Conservation (phyloP, 345 rosid genomes). For the Eucalyptus coolabah region DNA sequence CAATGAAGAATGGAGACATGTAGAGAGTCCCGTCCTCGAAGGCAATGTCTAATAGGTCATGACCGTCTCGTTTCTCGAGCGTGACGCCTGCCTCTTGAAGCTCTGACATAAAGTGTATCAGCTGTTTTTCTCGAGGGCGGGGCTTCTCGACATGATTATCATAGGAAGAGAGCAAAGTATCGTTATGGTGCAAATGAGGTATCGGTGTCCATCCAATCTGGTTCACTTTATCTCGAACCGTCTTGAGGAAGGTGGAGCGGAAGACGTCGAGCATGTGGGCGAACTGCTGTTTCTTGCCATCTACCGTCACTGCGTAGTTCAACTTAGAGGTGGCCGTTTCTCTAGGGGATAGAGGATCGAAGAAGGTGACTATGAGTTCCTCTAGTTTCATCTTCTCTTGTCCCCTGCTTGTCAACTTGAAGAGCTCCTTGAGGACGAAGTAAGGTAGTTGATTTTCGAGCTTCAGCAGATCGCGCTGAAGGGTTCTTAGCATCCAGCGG, state of each 20-base stretch:
- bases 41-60: neutral
- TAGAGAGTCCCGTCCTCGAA: neutral
- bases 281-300: neutral
- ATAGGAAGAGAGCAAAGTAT: neutral
- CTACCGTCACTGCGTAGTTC: neutral
- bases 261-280: constrained; percentile 1
- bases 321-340: neutral
- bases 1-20: neutral
- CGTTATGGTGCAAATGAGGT: neutral
- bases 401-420: neutral
- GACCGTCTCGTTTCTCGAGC: neutral
- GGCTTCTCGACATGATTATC: neutral
- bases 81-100: neutral
- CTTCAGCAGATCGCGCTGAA: constrained; percentile 1
- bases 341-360: neutral
- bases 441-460: neutral
- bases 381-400: neutral
- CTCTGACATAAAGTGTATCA: neutral
- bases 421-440: neutral
- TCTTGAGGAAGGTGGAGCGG: neutral
- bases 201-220: neutral
- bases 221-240: neutral
- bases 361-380: neutral
- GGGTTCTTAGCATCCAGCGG: neutral
- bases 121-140: neutral